Evolutionary conservation across 2,329 filamentous ascomycete genomes (phyloP).

Genomic region (Colletotrichum truncatum): DNA sequence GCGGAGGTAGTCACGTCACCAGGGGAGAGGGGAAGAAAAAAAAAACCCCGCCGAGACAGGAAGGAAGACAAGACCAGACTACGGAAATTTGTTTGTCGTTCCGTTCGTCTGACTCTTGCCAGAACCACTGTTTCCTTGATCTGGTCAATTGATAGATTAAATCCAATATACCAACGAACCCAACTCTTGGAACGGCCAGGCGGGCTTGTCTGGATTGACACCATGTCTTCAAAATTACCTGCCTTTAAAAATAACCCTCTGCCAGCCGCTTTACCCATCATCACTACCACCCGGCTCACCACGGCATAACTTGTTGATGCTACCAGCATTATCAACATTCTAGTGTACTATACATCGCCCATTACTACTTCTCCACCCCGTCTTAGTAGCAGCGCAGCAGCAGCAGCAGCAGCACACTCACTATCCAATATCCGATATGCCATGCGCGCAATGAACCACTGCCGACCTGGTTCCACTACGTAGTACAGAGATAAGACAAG

Average conservation of each 20-base stretch:
- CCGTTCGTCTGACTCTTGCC: not conserved
- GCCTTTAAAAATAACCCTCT: slow-evolving; percentile 22
- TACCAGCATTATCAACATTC: too few species aligned
- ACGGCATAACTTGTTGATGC: not conserved
- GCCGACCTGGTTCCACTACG: not conserved
- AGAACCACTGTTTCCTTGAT: not conserved
- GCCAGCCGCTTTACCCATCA: too few species aligned
- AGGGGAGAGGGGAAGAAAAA: too few species aligned
- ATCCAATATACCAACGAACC: not conserved
- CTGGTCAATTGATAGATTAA: not conserved
- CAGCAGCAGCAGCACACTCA: too few species aligned
- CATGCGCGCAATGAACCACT: not conserved
- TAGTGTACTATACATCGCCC: too few species aligned
- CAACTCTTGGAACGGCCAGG: not conserved
- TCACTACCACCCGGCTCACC: too few species aligned
- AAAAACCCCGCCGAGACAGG: too few species aligned
- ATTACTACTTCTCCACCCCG: not conserved
- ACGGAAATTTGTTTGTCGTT: not conserved
- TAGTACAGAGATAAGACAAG: not conserved
- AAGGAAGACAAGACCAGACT: not conserved
- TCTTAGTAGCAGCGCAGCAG: not conserved
- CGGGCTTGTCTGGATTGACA: not conserved
- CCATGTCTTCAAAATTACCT: slow-evolving; percentile 15
- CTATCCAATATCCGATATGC: not conserved
- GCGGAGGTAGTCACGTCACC: too few species aligned